Conservation (phyloP, 2,329 filamentous ascomycete species). For the Scedosporium boydii region DNA sequence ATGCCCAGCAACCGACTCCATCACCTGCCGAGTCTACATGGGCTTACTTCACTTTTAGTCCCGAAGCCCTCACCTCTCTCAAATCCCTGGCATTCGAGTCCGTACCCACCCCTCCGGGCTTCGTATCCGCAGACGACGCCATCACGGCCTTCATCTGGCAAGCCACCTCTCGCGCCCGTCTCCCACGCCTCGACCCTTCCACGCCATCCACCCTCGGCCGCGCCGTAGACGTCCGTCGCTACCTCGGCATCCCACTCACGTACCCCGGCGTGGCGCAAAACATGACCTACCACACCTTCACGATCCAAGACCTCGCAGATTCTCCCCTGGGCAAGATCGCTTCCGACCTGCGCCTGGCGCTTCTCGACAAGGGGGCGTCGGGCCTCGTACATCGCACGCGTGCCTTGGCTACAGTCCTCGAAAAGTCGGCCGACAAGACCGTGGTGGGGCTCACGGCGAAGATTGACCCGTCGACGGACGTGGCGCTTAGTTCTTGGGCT, state of each 20-base stretch:
- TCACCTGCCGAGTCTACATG: slow-evolving; percentile 24
- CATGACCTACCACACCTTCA: slow-evolving; percentile 29
- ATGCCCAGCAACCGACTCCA: not conserved
- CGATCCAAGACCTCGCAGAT: slow-evolving; percentile 18
- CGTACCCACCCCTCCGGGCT: slow-evolving; percentile 16
- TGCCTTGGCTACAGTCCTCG: slow-evolving; percentile 30
- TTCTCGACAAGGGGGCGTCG: slow-evolving; percentile 24
- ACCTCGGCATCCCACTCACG: slow-evolving; percentile 26
- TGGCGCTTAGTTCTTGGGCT: slow-evolving; percentile 47
- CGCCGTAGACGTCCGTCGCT: slow-evolving; percentile 36
- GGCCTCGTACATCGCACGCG: slow-evolving; percentile 25
- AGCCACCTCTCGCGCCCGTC: slow-evolving; percentile 29
- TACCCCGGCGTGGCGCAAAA: slow-evolving; percentile 41
- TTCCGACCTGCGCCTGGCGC: slow-evolving; percentile 25
- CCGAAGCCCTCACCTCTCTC: slow-evolving; percentile 24
- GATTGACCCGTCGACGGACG: slow-evolving; percentile 27
- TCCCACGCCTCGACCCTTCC: slow-evolving; percentile 18
- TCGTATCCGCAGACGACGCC: slow-evolving; percentile 44
- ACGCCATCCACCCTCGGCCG: slow-evolving; percentile 28
- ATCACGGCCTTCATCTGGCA: slow-evolving; percentile 43
- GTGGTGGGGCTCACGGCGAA: slow-evolving; percentile 22
- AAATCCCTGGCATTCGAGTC: slow-evolving; percentile 26
- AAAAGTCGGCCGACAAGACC: slow-evolving; percentile 23
- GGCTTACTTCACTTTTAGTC: slow-evolving; percentile 34
- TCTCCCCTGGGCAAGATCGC: slow-evolving; percentile 25